A percentile compares a stretch with the other conserved stretches of the same genome.
Conservation (phyloP, 805 yeast genomes). For the Saccharomycopsis fermentans region DNA sequence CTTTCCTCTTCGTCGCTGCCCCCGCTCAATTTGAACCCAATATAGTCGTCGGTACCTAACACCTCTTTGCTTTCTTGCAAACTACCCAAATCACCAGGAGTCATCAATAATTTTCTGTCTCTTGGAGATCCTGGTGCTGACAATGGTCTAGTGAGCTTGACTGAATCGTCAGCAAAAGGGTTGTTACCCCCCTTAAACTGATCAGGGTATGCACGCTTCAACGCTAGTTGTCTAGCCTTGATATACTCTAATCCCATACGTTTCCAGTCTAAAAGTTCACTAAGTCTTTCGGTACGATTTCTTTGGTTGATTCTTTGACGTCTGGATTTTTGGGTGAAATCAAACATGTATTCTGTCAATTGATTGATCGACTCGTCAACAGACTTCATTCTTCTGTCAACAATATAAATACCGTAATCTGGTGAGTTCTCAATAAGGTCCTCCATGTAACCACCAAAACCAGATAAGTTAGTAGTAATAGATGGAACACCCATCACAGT, state of each 20-base stretch:
- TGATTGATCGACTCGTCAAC: conserved; percentile 92
- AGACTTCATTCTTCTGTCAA: conserved; percentile 84
- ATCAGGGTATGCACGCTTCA: conserved; percentile 90
- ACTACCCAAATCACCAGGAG: conserved; percentile 97
- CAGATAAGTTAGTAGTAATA: conserved; percentile 89
- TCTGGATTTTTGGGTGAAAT: conserved; percentile 78
- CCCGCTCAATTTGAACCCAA: conserved; percentile 33
- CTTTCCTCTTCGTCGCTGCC: conserved; percentile 36
- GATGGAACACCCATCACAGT: conserved; percentile 99
- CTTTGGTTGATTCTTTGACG: conserved; percentile 97
- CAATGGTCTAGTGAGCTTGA: conserved; percentile 81
- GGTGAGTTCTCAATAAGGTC: conserved; percentile 88
- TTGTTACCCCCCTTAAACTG: conserved; percentile 41
- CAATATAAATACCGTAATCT: conserved; percentile 95
- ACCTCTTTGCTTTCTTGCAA: conserved; percentile 79
- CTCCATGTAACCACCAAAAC: conserved; percentile 98
- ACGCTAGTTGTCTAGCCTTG: conserved; percentile 85
- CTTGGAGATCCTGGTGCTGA: conserved; percentile 98
- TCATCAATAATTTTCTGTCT: conserved; percentile 66
- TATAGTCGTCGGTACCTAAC: conserved; percentile 66
- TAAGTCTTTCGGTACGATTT: conserved; percentile 88
- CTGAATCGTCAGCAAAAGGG: conserved; percentile 36
- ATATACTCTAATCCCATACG: conserved; percentile 96
- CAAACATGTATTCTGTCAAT: conserved; percentile 80
- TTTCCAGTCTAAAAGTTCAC: conserved; percentile 93